Evolutionary conservation across 2,329 filamentous ascomycete genomes (phyloP), one percentile per base, ranked within the genome.

Genomic region (Colletotrichum plurivorum): DNA sequence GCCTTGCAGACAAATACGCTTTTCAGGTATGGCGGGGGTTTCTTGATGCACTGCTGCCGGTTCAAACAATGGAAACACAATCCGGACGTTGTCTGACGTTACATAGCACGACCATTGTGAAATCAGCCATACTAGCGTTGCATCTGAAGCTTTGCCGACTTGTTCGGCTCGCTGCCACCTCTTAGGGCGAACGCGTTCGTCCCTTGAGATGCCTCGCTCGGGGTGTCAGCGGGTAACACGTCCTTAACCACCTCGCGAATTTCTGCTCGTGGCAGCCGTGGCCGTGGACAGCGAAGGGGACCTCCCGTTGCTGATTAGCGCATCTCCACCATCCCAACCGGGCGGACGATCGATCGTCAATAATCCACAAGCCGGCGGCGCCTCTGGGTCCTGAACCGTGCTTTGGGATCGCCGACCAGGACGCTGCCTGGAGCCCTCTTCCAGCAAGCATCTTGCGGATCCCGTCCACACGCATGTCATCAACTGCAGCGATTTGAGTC

Each of bases 301-400:
- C 59, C 54, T 49, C 20, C 48, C 22, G 39, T 15, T 25, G 20
- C 58, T 39, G 22, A 52, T 41, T 57, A 57, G 61, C 41, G 54
- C 18, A 27, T 22, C 25, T 43, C 27, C 45, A 54, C 46, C 20
- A 48, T 63, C 15, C 41, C 60, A 56, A 25, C 51, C 25, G 41
- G 41, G n/a, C 4, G 52, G 25, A 27, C 22, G 18, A 55, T 54
- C 59, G 36, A 62, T 56, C 25, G n/a, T 63, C 25, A 25, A 25
- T 22, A 39, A 36, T 36, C 49, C 49, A 55, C 60, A 18, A 31
- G n/a, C 8, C 51, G 39, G 25, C 51, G 22, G 25, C 60, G 16
- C 18, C 49, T 46, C 25, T 25, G 27, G 41, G 43, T 22, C 20
- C 16, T 48, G 25, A 18, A 12, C 59, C 25, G 39, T 55, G 22